Percentiles rank a stretch among this genome's conserved stretches.
Evolutionary conservation across 495 filamentous ascomycete species (phyloP).

Genomic region (Elasticomyces elasticus): DNA sequence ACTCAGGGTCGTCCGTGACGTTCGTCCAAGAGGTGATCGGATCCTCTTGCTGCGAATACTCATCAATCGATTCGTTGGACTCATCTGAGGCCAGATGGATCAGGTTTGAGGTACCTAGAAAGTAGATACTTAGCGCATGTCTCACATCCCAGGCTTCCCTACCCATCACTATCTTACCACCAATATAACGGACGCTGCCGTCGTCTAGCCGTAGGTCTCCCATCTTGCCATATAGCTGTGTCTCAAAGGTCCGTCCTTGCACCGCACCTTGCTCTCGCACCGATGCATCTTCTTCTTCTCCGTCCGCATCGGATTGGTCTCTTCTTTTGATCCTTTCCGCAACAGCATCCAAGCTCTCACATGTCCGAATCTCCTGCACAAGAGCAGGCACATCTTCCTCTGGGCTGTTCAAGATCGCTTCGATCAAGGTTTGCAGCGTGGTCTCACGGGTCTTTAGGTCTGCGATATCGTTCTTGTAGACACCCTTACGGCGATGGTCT

Average conservation of each 20-base stretch:
- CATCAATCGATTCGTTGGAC: constrained; percentile 31
- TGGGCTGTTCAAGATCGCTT: constrained; percentile 82
- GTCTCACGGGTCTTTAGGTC: constrained; percentile 76
- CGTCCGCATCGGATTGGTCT: constrained; percentile 36
- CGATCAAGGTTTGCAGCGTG: constrained; percentile 81
- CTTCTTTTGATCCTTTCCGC: constrained; percentile 65
- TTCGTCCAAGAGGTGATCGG: constrained; percentile 76
- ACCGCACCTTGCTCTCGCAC: constrained; percentile 34
- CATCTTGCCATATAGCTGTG: constrained; percentile 84
- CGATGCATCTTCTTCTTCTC: constrained; percentile 28
- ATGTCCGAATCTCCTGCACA: constrained; percentile 78
- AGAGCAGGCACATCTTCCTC: constrained; percentile 74
- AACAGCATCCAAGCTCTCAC: constrained; percentile 82
- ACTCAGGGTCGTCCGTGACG: constrained; percentile 67
- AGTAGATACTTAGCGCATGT: no score
- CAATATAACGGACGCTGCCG: constrained; percentile 84
- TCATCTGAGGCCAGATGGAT: constrained; percentile 60
- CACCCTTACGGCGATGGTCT: constrained; percentile 90
- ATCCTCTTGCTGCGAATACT: constrained; percentile 43
- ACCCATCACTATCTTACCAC: no score
- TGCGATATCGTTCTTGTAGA: constrained; percentile 91
- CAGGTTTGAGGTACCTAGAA: constrained; percentile 86
- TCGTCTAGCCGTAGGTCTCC: constrained; percentile 79
- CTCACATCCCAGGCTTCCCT: no score
- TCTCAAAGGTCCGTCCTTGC: constrained; percentile 59